Evolutionary conservation across 2,329 filamentous ascomycete genomes (phyloP).

Genomic region (Aspergillus tanneri): DNA sequence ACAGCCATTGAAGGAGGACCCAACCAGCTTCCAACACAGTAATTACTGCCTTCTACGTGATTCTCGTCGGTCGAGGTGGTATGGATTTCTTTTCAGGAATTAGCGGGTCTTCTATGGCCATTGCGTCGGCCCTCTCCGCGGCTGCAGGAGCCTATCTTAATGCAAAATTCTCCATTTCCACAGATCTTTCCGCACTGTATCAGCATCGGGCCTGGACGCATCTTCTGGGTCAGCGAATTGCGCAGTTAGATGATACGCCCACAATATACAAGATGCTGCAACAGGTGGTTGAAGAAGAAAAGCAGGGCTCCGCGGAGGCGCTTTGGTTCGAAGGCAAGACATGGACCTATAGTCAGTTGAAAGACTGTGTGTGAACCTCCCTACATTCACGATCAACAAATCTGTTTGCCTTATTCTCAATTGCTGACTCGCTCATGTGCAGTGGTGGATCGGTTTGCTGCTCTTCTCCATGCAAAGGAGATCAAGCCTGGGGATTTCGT

Average conservation of each 20-base stretch:
- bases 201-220: conserved; percentile 35
- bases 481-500: conserved; percentile 44
- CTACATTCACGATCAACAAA: background rate
- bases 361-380: conserved; percentile 37
- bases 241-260: conserved; percentile 39
- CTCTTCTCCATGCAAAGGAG: conserved; percentile 39
- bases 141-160: conserved; percentile 45
- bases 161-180: conserved; percentile 43
- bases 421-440: conserved; percentile 10
- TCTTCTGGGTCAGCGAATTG: conserved; percentile 38
- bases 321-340: conserved; percentile 52
- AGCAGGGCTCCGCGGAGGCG: conserved; percentile 40
- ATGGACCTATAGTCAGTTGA: conserved; percentile 50
- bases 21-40: no score
- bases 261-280: conserved; percentile 47
- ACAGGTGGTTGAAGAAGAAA: conserved; percentile 41
- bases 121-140: conserved; percentile 36
- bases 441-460: conserved; percentile 49
- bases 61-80: no score
- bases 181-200: conserved; percentile 39
- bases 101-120: conserved; percentile 29
- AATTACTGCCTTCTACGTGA: no score
- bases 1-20: no score
- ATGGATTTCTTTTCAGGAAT: conserved; percentile 34
- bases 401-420: background rate